Conservation (phyloP, 176 grass and related monocot genomes). For the Musa itinerans region DNA sequence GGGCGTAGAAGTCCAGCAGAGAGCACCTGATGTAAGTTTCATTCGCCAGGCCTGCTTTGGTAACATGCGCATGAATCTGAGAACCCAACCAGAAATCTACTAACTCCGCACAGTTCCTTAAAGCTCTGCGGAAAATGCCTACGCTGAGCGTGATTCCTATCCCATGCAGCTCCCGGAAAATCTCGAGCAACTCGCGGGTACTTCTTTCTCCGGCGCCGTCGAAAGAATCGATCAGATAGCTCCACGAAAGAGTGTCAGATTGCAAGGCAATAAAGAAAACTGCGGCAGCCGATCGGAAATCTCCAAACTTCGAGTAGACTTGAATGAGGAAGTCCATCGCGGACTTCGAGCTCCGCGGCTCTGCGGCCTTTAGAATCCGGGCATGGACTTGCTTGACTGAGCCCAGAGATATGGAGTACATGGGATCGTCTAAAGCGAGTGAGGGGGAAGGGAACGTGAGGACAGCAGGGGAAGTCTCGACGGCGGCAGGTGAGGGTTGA, state of each 20-base stretch:
- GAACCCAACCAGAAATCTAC: slow-evolving; percentile 32
- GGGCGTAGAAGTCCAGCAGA: slow-evolving; percentile 55
- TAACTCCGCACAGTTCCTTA: slow-evolving; percentile 38
- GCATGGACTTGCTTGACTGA: slow-evolving; percentile 33
- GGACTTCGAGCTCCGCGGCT: neutral
- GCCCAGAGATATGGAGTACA: slow-evolving; percentile 12
- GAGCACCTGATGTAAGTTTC: slow-evolving; percentile 53
- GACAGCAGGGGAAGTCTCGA: too few species aligned
- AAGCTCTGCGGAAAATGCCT: slow-evolving; percentile 31
- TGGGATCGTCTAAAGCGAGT: neutral
- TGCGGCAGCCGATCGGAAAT: slow-evolving; percentile 23
- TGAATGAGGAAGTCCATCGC: slow-evolving; percentile 20
- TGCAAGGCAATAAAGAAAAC: slow-evolving; percentile 27
- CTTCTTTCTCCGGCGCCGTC: neutral
- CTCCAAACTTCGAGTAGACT: slow-evolving; percentile 26
- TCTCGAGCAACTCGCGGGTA: neutral
- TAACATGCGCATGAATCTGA: slow-evolving; percentile 47
- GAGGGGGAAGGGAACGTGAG: neutral
- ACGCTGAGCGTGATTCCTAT: slow-evolving; percentile 31
- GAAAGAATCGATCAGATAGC: slow-evolving; percentile 13
- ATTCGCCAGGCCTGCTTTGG: slow-evolving; percentile 31
- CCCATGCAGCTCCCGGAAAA: slow-evolving; percentile 32
- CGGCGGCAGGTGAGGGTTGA: neutral
- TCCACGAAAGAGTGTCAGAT: slow-evolving; percentile 19
- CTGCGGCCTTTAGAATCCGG: slow-evolving; percentile 10